A percentile compares a stretch with the other conserved stretches of the same genome.
phyloP scores from a whole-genome alignment of 306 rosid species.

The Dicorynia guianensis region DNA sequence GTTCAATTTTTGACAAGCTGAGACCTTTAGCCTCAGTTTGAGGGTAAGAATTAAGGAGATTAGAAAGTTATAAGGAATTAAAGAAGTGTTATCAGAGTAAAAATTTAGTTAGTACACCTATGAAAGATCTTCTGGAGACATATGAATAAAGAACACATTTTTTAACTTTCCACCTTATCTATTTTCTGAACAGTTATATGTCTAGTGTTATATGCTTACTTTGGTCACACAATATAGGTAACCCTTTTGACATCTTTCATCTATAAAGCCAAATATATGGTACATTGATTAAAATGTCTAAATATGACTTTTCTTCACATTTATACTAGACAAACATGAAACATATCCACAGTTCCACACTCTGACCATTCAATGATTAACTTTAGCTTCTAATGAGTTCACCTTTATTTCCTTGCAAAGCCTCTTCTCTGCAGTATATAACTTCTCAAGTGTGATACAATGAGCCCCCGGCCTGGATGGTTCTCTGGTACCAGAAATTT shows the following conservation, averaged over 20 bases:
- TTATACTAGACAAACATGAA: slow-evolving; percentile 23
- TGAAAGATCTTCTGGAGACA: too few relatives aligned
- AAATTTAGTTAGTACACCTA: too few relatives aligned
- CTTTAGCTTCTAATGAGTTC: slow-evolving; percentile 32
- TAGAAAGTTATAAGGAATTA: too few relatives aligned
- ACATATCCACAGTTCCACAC: slow-evolving; percentile 30
- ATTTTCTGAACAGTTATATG: slow-evolving; percentile 1
- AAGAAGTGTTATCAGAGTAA: too few relatives aligned
- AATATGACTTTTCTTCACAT: slow-evolving; percentile 29
- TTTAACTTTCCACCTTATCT: slow-evolving; percentile 1
- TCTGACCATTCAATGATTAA: slow-evolving; percentile 15
- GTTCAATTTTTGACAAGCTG: too few relatives aligned
- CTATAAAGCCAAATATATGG: background rate
- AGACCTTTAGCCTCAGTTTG: too few relatives aligned
- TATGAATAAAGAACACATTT: too few relatives aligned
- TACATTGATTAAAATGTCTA: background rate
- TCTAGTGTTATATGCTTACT: background rate
- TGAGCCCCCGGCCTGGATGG: slow-evolving; percentile 98
- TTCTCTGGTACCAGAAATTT: slow-evolving; percentile 55
- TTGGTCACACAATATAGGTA: background rate
- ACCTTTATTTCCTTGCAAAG: slow-evolving; percentile 88
- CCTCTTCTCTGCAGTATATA: slow-evolving; percentile 72
- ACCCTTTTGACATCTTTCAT: background rate
- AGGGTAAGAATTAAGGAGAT: too few relatives aligned
- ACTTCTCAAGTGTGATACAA: slow-evolving; percentile 75